Evolutionary conservation across 2,329 filamentous ascomycete genomes (phyloP), one percentile per base, ranked within the genome.

Genomic region (Juglanconis juglandina): DNA sequence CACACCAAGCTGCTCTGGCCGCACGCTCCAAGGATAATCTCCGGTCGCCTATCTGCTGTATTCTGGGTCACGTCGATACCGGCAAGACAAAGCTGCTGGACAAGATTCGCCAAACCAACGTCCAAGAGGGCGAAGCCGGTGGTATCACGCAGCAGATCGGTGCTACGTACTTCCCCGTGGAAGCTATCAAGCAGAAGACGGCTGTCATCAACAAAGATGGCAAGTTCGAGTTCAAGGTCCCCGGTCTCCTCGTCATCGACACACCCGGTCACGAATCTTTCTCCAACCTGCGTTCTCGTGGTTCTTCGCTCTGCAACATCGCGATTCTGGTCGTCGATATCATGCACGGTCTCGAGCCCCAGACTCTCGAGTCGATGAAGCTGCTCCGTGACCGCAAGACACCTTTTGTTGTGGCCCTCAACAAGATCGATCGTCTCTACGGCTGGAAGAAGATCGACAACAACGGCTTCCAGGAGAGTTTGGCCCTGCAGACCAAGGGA

Each of bases 231-330:
- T 96, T 97, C 85, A 99, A 97, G 80, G 91, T 99, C 30, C 96
- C 95, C 49, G 95, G 95, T 84, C 86, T 99, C 58, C 80, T 99
- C 66, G 87, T 99, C 71, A 99, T 99, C 71, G 95, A 99, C 78
- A 99, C 95, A 0, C 96, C 95, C 70, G 95, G 95, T 80, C 95
- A 99, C 92, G 95, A 99, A 86, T 99, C 95, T 71, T 99, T 99
- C 86, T 96, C 94, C 65, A 99, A 99, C 78, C 79, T 99, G 66
- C 90, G 96, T 71, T 97, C 94, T 67, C 88, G 96, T 79, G 95
- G 95, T 78, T 98, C 95, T 46, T 98, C 93, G 13, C 90, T 99
- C 61, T 99, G 96, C 78, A 99, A 99, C 81, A 99, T 99, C 78
- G 95, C 95, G 69, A 99, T 99, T 73, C 81, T 99, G 67, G 96